A percentile compares a stretch with the other conserved stretches of the same genome.
Evolutionary conservation across 2,329 filamentous ascomycete species (phyloP).

Genomic region (Colletotrichum ledebouriae): DNA sequence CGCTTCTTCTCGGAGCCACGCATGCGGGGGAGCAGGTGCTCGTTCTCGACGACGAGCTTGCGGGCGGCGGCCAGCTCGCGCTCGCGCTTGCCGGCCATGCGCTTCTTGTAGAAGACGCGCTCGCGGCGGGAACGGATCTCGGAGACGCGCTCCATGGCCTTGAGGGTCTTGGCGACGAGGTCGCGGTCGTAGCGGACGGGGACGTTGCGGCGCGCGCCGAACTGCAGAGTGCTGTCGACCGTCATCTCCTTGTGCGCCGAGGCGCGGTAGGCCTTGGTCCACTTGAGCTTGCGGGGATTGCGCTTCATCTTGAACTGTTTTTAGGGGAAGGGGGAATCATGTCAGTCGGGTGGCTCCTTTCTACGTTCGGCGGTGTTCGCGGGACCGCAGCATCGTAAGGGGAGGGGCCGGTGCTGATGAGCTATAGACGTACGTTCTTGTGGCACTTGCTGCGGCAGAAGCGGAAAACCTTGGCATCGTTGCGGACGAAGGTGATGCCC

Average conservation of each 20-base stretch:
- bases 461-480: conserved; percentile 64
- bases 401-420: not conserved
- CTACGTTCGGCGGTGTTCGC: not conserved
- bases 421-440: conserved; percentile 62
- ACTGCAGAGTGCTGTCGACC: conserved; percentile 93
- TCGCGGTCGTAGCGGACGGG: conserved; percentile 97
- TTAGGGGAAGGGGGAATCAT: not conserved
- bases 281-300: conserved; percentile 95
- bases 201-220: conserved; percentile 92
- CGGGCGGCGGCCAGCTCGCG: conserved; percentile 83
- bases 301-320: conserved; percentile 93
- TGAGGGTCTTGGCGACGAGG: conserved; percentile 86
- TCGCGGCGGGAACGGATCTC: conserved; percentile 89
- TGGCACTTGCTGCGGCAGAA: conserved; percentile 73
- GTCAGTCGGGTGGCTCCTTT: conserved; percentile 8
- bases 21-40: conserved; percentile 87
- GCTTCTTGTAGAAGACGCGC: conserved; percentile 92
- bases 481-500: conserved; percentile 60
- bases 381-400: not conserved
- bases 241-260: conserved; percentile 79
- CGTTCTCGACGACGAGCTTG: conserved; percentile 91
- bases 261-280: conserved; percentile 94
- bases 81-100: conserved; percentile 92
- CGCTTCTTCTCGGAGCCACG: conserved; percentile 72
- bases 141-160: conserved; percentile 90